Conservation (phyloP, 192 early-diverging fungal genomes). For the Mortierella hygrophila region DNA sequence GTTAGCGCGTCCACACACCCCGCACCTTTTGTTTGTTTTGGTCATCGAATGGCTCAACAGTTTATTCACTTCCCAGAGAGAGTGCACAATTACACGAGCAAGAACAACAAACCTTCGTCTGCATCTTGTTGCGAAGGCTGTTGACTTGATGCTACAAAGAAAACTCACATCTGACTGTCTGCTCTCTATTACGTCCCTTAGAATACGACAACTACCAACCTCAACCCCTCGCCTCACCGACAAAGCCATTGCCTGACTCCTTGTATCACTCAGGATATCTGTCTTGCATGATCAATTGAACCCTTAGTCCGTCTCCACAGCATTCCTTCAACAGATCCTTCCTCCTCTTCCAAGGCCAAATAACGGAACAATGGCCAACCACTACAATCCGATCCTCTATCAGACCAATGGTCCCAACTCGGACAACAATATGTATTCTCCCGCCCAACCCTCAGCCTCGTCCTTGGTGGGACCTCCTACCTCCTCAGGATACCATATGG, state of each 20-base stretch:
- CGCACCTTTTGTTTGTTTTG: background rate
- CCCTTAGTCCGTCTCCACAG: background rate
- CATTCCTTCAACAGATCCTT: background rate
- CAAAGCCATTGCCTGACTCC: background rate
- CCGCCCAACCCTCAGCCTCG: slow-evolving; percentile 4
- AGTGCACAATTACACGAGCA: too few relatives aligned
- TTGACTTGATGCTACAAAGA: background rate
- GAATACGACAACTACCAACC: background rate
- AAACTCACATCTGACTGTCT: background rate
- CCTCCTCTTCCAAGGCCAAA: background rate
- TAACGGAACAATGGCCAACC: slow-evolving; percentile 16
- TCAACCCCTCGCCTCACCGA: background rate
- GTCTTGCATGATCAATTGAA: slow-evolving; percentile 2
- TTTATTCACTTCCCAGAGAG: too few relatives aligned
- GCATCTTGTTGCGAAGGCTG: too few relatives aligned
- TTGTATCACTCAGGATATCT: background rate
- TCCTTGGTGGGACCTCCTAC: slow-evolving; percentile 11
- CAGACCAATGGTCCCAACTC: slow-evolving; percentile 38
- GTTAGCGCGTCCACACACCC: background rate
- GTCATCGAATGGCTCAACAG: background rate
- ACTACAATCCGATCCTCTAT: slow-evolving; percentile 15
- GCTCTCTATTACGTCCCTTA: background rate
- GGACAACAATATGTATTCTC: slow-evolving; percentile 6
- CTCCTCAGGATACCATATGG: slow-evolving; percentile 16
- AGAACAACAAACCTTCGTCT: too few relatives aligned